Percentiles rank a stretch among this genome's conserved stretches.
Evolutionary conservation across 306 rosid genomes (phyloP).

Genomic region (Ammopiptanthus mongolicus): DNA sequence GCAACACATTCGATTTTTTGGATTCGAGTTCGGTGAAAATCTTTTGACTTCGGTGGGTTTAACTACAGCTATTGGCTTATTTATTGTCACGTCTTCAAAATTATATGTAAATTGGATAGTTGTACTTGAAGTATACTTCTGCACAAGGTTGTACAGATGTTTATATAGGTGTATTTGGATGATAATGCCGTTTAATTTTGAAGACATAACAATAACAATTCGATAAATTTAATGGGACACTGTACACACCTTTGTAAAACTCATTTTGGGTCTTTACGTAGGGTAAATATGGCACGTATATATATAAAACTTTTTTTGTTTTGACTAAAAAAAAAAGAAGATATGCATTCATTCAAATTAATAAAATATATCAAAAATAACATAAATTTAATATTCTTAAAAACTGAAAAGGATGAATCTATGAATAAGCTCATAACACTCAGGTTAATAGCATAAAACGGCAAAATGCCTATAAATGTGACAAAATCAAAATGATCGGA

Average conservation of each 20-base stretch:
- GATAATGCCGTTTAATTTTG: constrained; percentile 17
- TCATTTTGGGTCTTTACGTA: constrained; percentile 7
- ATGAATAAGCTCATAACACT: too few species aligned
- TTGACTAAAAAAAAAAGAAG: too few species aligned
- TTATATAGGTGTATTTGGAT: constrained; percentile 23
- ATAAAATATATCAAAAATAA: too few species aligned
- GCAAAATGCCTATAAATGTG: too few species aligned
- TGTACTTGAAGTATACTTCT: constrained; percentile 22
- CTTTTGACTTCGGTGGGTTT: constrained; percentile 9
- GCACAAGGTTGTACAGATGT: constrained; percentile 1
- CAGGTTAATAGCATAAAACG: too few species aligned
- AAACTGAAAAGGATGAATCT: too few species aligned
- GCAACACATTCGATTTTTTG: not conserved
- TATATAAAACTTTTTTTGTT: too few species aligned
- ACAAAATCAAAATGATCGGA: too few species aligned
- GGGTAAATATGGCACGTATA: not conserved
- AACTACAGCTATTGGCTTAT: constrained; percentile 8
- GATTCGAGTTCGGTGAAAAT: not conserved
- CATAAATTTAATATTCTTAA: too few species aligned
- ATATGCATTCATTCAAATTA: too few species aligned
- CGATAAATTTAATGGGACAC: not conserved
- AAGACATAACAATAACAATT: not conserved
- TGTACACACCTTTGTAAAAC: constrained; percentile 12
- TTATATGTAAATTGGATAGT: not conserved
- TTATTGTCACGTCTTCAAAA: not conserved